These are phyloP conservation scores for Hippophae tibetana DNA, from an alignment of 306 rosid species.

Conservation along the genomic window DNA sequence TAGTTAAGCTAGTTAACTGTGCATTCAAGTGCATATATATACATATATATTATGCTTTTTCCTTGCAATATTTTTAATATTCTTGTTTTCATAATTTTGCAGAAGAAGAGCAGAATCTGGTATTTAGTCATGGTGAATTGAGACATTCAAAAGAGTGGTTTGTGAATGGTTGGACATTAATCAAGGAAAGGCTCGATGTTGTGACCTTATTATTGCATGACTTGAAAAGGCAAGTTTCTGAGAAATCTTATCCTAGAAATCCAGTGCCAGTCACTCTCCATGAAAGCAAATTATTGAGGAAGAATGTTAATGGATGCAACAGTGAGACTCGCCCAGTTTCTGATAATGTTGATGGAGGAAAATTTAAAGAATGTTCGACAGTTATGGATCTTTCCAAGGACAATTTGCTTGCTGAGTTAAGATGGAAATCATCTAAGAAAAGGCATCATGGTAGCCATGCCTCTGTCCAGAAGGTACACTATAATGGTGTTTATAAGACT, in stretches of 20 bases:
- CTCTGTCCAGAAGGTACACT: slow-evolving; percentile 23
- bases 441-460: slow-evolving; percentile 30
- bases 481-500: neutral
- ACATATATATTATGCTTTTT: no score
- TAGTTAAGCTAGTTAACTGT: neutral
- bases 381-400: slow-evolving; percentile 59
- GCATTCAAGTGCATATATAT: neutral
- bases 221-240: slow-evolving; percentile 16
- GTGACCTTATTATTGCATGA: slow-evolving; percentile 25
- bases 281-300: slow-evolving; percentile 23
- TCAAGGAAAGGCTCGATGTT: slow-evolving; percentile 55
- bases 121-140: slow-evolving; percentile 29
- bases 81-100: slow-evolving; percentile 8
- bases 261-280: slow-evolving; percentile 6
- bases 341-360: slow-evolving; percentile 16
- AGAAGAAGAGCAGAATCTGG: slow-evolving; percentile 52
- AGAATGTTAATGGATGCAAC: slow-evolving; percentile 6
- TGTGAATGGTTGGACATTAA: slow-evolving; percentile 42
- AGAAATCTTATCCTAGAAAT: slow-evolving; percentile 15
- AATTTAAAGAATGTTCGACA: slow-evolving; percentile 11
- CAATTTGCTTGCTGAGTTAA: slow-evolving; percentile 32
- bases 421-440: slow-evolving; percentile 65
- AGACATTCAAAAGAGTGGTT: slow-evolving; percentile 77
- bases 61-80: neutral
- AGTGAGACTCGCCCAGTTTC: slow-evolving; percentile 12